Conservation (phyloP, 352 stramenopile species). For the Aphanomyces astaci region DNA sequence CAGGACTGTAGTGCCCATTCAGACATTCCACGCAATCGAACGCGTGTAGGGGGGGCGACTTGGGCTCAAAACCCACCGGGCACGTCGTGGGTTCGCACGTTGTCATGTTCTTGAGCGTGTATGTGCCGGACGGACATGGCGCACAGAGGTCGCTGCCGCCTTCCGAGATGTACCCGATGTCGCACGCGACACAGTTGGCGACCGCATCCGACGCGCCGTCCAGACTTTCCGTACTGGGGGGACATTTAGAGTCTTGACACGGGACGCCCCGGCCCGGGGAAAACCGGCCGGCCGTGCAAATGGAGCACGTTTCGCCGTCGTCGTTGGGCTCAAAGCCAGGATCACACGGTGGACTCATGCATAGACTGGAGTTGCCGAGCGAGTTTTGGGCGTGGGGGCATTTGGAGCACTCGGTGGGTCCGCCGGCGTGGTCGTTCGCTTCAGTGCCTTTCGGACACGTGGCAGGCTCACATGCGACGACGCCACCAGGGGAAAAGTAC, state of each 20-base stretch:
- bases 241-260: slow-evolving; percentile 30
- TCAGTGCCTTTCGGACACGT: slow-evolving; percentile 34
- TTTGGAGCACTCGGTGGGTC: background rate
- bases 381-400: slow-evolving; percentile 10
- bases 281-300: slow-evolving; percentile 32
- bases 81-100: slow-evolving; percentile 31
- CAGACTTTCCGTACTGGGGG: slow-evolving; percentile 21
- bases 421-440: background rate
- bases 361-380: slow-evolving; percentile 30
- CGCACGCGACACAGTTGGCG: slow-evolving; percentile 24
- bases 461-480: slow-evolving; percentile 29
- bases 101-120: slow-evolving; percentile 26
- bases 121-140: slow-evolving; percentile 31
- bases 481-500: slow-evolving; percentile 34
- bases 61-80: slow-evolving; percentile 18
- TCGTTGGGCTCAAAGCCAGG: slow-evolving; percentile 36
- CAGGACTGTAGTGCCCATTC: slow-evolving; percentile 30
- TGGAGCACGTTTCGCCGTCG: slow-evolving; percentile 29
- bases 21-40: slow-evolving; percentile 30
- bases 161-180: slow-evolving; percentile 35
- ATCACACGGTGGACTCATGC: slow-evolving; percentile 33
- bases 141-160: slow-evolving; percentile 31
- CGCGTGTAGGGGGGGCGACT: slow-evolving; percentile 5
- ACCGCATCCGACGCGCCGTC: slow-evolving; percentile 4
- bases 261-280: slow-evolving; percentile 28